Base-by-base conservation (phyloP, 1,139 yeast species). In the Taphrina deformans region DNA sequence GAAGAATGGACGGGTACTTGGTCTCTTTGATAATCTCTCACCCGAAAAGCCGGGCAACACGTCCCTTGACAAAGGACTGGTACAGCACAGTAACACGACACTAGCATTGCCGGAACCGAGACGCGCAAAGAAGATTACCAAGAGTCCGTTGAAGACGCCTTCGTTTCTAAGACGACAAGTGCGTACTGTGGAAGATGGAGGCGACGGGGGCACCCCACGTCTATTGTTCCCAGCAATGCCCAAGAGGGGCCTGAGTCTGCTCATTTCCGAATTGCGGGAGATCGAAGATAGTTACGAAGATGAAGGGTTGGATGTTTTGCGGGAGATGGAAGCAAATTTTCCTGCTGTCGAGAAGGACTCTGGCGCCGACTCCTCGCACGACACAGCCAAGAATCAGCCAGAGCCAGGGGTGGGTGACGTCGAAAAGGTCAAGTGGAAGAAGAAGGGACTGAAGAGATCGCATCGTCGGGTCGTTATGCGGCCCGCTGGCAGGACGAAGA, bases 381-480 rank as follows among this genome's bases (percentile, higher is more conserved):
- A 51, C 4, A 26, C 21, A 18, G 16, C 21, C 14, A 10, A 18
- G 5, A 16, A 14, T 7, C 16, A 35, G 18, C 41, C 44, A 3
- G 55, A 33, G 29, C 16, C 31, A 21, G 62, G 7, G 9, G 48
- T 23, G 48, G 21, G 14, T 10, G 31, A 29, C 31, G 24, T 14
- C 14, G 58, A 53, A 24, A 59, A 50, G 29, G 56, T 59, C 38
- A 51, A 52, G 31, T 59, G 63, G 63, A 48, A 59, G 56, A 59
- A 59, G 51, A 59, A 59, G 24, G 63, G 63, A 9, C 50, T 59
- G 14, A 59, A 59, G 41, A 18, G 63, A 6, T 29, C 53, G 12
- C 63, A 50, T 59, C 55, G 63, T n/a, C 55, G 63, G 3, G 63
- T 59, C 18, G 27, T 59, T 14, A 59, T 59, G 63, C 35, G 63